phyloP scores from a whole-genome alignment of 331 rosid species.

The Rhamnella rubrinervis region DNA sequence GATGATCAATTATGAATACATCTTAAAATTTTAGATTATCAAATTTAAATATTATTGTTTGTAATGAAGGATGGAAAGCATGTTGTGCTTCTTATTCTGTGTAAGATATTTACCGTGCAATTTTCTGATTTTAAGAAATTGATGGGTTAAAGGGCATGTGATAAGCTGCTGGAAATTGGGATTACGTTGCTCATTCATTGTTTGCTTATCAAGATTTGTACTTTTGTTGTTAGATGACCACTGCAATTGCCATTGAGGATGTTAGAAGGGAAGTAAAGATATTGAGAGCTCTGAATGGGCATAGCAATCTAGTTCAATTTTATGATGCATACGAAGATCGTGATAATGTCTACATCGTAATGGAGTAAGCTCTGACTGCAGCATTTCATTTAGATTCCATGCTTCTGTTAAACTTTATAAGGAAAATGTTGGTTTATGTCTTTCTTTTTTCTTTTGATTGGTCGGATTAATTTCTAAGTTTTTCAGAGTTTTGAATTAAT shows the following conservation, averaged over 20 bases:
- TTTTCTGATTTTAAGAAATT: neutral
- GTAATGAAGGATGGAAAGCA: neutral
- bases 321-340: constrained; percentile 84
- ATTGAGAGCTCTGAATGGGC: constrained; percentile 87
- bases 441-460: neutral
- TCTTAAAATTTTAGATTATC: neutral
- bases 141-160: neutral
- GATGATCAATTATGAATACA: too few species aligned
- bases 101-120: neutral
- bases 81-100: too few species aligned
- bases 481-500: constrained; percentile 1
- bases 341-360: constrained; percentile 84
- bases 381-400: constrained; percentile 9
- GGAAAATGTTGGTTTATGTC: constrained; percentile 7
- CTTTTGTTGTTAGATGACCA: constrained; percentile 73
- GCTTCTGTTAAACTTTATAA: neutral
- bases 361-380: constrained; percentile 71
- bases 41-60: neutral
- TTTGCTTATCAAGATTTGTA: constrained; percentile 21
- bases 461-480: constrained; percentile 2
- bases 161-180: neutral
- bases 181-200: neutral
- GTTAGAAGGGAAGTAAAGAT: constrained; percentile 96
- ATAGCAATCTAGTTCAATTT: constrained; percentile 68
- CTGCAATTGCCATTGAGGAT: constrained; percentile 94